A percentile compares a stretch with the other conserved stretches of the same genome.
phyloP scores from a whole-genome alignment of 1,284 basidiomycete species.

The Ceratobasidium sp. region DNA sequence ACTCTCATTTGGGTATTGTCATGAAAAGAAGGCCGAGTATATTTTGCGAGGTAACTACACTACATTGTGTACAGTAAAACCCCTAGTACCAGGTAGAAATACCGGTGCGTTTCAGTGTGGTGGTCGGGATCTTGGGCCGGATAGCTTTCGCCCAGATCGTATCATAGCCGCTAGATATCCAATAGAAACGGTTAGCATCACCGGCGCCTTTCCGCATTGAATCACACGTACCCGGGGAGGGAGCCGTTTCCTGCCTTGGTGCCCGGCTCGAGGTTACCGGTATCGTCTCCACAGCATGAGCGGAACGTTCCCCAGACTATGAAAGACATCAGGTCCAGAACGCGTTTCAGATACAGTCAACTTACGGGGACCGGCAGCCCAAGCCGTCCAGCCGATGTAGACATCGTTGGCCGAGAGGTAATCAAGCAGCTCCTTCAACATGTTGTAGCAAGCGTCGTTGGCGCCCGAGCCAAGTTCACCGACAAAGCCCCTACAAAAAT shows the following conservation, averaged over 20 bases:
- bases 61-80: background rate
- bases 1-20: background rate
- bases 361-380: conserved; percentile 66
- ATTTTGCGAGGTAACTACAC: background rate
- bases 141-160: conserved; percentile 64
- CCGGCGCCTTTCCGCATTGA: background rate
- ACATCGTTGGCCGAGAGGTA: conserved; percentile 63
- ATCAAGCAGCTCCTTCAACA: conserved; percentile 60
- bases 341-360: conserved; percentile 26
- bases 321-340: background rate
- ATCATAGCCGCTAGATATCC: conserved; percentile 59
- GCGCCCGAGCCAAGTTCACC: conserved; percentile 65
- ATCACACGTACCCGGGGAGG: conserved; percentile 51
- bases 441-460: conserved; percentile 62
- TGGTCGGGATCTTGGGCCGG: conserved; percentile 61
- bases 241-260: conserved; percentile 54
- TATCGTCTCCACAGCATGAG: conserved; percentile 64
- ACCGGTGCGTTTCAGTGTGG: conserved; percentile 50
- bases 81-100: conserved; percentile 47
- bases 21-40: too few relatives aligned
- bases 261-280: conserved; percentile 64
- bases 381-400: conserved; percentile 65
- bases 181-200: background rate
- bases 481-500: conserved; percentile 60
- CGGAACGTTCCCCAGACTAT: conserved; percentile 64